These are phyloP conservation scores for Diaporthe citriasiana DNA, from an alignment of 2,329 filamentous ascomycete species.

Conservation along the genomic window DNA sequence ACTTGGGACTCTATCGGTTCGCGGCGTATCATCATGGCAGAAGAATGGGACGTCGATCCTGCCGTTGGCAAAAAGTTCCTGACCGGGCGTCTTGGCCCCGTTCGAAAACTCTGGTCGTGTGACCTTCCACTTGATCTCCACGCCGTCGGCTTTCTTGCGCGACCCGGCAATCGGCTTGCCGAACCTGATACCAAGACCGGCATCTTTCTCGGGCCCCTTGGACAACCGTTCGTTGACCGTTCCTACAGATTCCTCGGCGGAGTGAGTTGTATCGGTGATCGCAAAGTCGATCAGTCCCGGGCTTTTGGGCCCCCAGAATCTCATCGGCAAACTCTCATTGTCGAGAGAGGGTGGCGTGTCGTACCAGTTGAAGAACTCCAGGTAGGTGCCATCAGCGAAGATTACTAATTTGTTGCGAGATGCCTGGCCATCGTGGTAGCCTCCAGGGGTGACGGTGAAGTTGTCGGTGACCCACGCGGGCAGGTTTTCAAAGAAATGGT, in stretches of 20 bases:
- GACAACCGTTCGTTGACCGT: too few relatives aligned
- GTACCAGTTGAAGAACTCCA: conserved; percentile 5
- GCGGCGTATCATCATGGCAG: too few relatives aligned
- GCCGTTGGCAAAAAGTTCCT: too few relatives aligned
- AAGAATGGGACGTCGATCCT: too few relatives aligned
- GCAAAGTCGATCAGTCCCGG: too few relatives aligned
- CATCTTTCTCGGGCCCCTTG: too few relatives aligned
- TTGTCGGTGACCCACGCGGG: background rate
- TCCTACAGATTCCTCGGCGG: too few relatives aligned
- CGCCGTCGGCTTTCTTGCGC: background rate
- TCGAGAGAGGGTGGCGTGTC: background rate
- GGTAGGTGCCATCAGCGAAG: background rate
- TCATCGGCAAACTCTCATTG: background rate
- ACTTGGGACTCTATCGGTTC: too few relatives aligned
- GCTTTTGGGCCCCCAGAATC: background rate
- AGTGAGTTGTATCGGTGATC: too few relatives aligned
- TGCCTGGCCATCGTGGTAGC: conserved; percentile 3
- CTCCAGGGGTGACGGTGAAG: conserved; percentile 1
- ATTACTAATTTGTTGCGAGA: background rate
- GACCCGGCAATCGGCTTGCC: background rate
- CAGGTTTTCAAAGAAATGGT: background rate
- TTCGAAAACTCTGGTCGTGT: background rate
- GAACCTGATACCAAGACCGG: too few relatives aligned
- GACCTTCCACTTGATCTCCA: conserved; percentile 1
- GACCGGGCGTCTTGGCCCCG: background rate